Base-by-base conservation (phyloP, 2,329 filamentous ascomycete genomes). In the Moelleriella libera region DNA sequence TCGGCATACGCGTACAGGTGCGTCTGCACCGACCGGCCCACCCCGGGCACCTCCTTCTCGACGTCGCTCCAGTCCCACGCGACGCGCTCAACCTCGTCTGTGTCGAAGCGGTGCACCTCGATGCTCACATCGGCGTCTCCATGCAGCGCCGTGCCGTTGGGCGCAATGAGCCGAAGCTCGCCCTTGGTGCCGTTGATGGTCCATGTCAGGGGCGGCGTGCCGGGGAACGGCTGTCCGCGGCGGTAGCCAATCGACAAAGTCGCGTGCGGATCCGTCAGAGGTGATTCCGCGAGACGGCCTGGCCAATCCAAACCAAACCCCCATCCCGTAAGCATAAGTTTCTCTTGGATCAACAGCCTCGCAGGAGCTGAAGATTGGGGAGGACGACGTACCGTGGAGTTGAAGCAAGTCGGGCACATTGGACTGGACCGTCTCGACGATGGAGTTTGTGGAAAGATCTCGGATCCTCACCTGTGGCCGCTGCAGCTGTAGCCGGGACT, bases 131-230 rank as follows among this genome's bases (percentile, higher is more conserved):
- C 14, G 9, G 63, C 58, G 45, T 68, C 63, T 44, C 61, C 61
- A n/a, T 64, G 59, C 12, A 65, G 48, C 0, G 52, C 31, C 0
- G 59, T 52, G 0, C 62, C 62, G 0, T 53, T 57, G 5, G 51
- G 49, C 0, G 63, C 57, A 0, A 58, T 60, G 0, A 75, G 53
- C 11, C 68, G 59, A 4, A 76, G 61, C 58, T 77, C 72, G 0
- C 72, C 74, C 50, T 67, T 69, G 46, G 72, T 68, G 21, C 76
- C 74, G 43, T 69, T 62, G 40, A 80, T 68, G 6, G 62, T 66
- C 71, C 75, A 79, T 1, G 67, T 57, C 0, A 75, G 55, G 2
- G 60, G 63, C 0, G 70, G 64, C 0, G 70, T 67, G 1, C 63
- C 69, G 0, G 67, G 67, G 55, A 77, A 76, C 0, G 69, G 64